Evolutionary conservation across 257 asterid species (phyloP).

Genomic region (Fraxinus pennsylvanica): DNA sequence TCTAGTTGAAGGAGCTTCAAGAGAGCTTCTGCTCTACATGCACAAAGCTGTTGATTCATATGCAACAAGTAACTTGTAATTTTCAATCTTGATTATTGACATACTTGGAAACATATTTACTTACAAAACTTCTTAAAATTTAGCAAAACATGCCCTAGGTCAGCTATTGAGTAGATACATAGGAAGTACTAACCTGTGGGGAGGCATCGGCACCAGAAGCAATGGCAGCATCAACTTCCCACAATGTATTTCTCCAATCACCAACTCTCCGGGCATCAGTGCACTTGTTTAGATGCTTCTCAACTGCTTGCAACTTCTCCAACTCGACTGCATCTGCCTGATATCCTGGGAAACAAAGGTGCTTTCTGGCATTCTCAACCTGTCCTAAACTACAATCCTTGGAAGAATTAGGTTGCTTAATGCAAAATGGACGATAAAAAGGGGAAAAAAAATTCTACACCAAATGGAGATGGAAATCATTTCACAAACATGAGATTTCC

Average conservation of each 20-base stretch:
- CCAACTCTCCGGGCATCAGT: conserved; percentile 62
- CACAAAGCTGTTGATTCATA: conserved; percentile 67
- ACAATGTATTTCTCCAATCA: conserved; percentile 69
- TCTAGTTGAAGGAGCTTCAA: conserved; percentile 74
- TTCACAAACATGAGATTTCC: background rate
- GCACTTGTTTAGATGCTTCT: conserved; percentile 65
- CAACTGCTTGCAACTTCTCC: conserved; percentile 64
- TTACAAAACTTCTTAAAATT: background rate
- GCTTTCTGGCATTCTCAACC: conserved; percentile 65
- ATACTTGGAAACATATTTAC: background rate
- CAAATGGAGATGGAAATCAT: background rate
- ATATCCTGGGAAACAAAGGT: conserved; percentile 54
- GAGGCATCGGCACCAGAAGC: conserved; percentile 79
- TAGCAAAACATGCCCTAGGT: background rate
- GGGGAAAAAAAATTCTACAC: background rate
- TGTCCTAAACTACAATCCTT: conserved; percentile 67
- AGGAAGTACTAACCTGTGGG: conserved; percentile 57
- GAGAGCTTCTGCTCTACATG: conserved; percentile 90
- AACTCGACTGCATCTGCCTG: conserved; percentile 53
- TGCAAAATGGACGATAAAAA: conserved; percentile 10
- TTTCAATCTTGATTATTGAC: background rate
- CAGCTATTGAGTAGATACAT: background rate
- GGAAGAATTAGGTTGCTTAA: conserved; percentile 37
- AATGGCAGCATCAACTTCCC: conserved; percentile 79
- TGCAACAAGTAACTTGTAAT: conserved; percentile 10